Evolutionary conservation across 2,329 filamentous ascomycete genomes (phyloP), one percentile per base, ranked within the genome.

Genomic region (Alternaria sp.): DNA sequence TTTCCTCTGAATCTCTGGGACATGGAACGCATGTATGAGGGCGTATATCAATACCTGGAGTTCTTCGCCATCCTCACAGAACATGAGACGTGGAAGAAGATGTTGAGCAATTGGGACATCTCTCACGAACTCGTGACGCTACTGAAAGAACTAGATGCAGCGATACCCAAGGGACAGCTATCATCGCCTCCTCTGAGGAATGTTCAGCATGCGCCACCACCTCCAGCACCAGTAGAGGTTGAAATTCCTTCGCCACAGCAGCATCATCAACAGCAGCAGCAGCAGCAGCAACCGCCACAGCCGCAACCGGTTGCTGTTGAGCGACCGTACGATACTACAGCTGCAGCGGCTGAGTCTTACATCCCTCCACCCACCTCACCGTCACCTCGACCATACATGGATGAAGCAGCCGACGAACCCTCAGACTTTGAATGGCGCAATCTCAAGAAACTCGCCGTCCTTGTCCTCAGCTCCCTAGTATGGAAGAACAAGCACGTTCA

Each of bases 1-100:
- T 98, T 97, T 70, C 94, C 94, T 0, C 88, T 97, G 2, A 96
- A 98, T 70, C 85, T 93, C 45, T 98, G 94, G 94, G 94, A 98
- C 71, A 96, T 98, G 90, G 94, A 98, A 75, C 88, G 94, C 13
- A 94, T 96, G 58, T 97, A 96, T 75, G 94, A 98, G 72, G 94
- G 94, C 0, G 87, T 98, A 1, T 92, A 93, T 51, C 93, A 97
- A 76, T 97, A 96, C 72, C 86, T 98, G 2, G 93, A 97, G 69
- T 96, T 98, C 74, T 90, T 97, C 53, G 92, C 90, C 14, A 93
- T 95, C 0, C 86, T 97, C 28, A 93, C 92, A 0, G 93, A 97
- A 72, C 90, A 94, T 69, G 85, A 89, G 41, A 89, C 92, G 50
- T 92, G 92, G 82, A 91, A 96, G 62, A 85, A 87, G 40, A 89